Conservation (phyloP, 2,329 filamentous ascomycete genomes). For the Purpureocillium takamizusanense region DNA sequence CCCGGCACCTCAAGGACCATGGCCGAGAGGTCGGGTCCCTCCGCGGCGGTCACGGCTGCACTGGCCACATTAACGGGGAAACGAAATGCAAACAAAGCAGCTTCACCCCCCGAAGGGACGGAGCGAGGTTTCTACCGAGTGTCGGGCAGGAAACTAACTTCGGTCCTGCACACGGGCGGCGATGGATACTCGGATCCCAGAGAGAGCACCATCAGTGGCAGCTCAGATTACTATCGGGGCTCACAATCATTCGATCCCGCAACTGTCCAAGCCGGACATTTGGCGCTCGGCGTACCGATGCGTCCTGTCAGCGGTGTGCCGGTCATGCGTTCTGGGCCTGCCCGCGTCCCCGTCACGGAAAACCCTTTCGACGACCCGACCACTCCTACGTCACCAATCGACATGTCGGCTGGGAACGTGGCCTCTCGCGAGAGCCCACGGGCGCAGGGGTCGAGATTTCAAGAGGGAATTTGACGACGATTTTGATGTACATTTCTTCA, state of each 20-base stretch:
- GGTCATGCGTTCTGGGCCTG: conserved; percentile 57
- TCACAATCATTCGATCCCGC: conserved; percentile 35
- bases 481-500: conserved; percentile 1
- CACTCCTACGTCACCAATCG: conserved; percentile 11
- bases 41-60: conserved; percentile 35
- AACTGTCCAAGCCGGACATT: conserved; percentile 22
- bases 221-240: conserved; percentile 44
- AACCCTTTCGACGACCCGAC: conserved; percentile 33
- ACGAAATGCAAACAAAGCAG: conserved; percentile 17
- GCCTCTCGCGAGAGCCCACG: conserved; percentile 23
- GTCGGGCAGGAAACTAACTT: conserved; percentile 55
- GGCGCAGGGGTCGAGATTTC: conserved; percentile 29
- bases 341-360: conserved; percentile 50
- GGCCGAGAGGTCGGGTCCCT: conserved; percentile 31
- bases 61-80: conserved; percentile 37
- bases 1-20: conserved; percentile 23
- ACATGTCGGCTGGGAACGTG: conserved; percentile 24
- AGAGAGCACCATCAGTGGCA: conserved; percentile 34
- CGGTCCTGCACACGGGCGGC: conserved; percentile 52
- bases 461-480: conserved; percentile 26
- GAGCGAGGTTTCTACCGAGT: conserved; percentile 57
- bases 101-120: conserved; percentile 22
- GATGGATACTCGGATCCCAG: conserved; percentile 51
- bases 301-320: conserved; percentile 50
- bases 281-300: conserved; percentile 50